These are phyloP conservation scores for Eimeria sp. DNA, from an alignment of 169 alveolate genomes.

Conservation along the genomic window DNA sequence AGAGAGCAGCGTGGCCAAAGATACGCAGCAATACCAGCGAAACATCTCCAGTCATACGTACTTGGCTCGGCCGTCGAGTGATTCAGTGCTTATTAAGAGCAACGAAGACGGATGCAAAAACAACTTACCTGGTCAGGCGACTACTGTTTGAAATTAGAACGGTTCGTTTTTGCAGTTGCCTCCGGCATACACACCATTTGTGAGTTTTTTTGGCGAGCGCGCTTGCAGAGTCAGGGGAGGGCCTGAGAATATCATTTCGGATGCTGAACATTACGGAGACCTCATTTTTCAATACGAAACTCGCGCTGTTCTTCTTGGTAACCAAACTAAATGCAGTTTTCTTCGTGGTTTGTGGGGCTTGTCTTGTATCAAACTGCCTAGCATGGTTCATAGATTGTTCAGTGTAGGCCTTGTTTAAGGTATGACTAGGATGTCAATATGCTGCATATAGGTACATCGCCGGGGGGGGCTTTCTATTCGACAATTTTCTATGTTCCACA, in stretches of 20 bases:
- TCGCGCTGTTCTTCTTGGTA: constrained; percentile 84
- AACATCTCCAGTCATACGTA: constrained; percentile 59
- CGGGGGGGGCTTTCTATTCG: constrained; percentile 83
- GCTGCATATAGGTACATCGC: constrained; percentile 62
- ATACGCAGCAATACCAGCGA: constrained; percentile 25
- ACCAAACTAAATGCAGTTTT: background rate
- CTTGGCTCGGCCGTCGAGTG: constrained; percentile 72
- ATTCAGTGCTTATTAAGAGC: constrained; percentile 54
- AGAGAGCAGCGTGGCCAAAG: constrained; percentile 11
- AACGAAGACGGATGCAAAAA: constrained; percentile 1
- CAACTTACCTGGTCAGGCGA: background rate
- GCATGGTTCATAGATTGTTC: background rate
- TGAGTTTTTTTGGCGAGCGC: background rate
- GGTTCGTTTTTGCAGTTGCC: background rate
- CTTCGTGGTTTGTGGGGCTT: background rate
- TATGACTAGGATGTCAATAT: background rate
- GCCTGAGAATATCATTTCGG: constrained; percentile 85
- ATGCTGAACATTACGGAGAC: constrained; percentile 86
- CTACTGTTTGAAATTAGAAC: background rate
- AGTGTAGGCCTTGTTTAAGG: background rate
- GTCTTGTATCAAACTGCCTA: background rate
- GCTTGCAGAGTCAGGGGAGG: constrained; percentile 6
- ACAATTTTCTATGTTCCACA: constrained; percentile 81
- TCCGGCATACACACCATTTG: background rate
- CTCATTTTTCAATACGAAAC: constrained; percentile 85